Percentiles rank a stretch among this genome's conserved stretches.
phyloP scores from a whole-genome alignment of 768 basidiomycete species.

The Filobasidium floriforme region DNA sequence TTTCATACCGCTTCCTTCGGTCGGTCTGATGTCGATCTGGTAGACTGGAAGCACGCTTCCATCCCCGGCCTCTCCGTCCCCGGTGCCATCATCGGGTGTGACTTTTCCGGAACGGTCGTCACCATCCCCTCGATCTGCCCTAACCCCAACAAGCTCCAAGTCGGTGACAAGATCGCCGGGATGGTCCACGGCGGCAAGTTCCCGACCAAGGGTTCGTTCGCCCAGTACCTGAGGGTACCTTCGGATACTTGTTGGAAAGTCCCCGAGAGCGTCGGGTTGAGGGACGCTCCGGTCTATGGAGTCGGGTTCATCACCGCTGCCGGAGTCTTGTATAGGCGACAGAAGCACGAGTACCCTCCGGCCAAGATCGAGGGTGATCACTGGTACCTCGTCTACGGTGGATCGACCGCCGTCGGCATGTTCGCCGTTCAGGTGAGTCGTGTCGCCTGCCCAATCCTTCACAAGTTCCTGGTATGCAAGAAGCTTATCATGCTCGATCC shows the following conservation, averaged over 20 bases:
- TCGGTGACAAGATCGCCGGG: slow-evolving; percentile 33
- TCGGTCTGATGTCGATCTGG: slow-evolving; percentile 20
- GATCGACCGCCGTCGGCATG: slow-evolving; percentile 45
- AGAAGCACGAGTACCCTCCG: slow-evolving; percentile 15
- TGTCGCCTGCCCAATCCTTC: too few relatives aligned
- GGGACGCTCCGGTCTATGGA: slow-evolving; percentile 31
- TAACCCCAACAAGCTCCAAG: slow-evolving; percentile 9
- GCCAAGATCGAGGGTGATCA: slow-evolving; percentile 11
- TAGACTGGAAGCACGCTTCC: slow-evolving; percentile 31
- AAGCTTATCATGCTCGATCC: slow-evolving; percentile 26
- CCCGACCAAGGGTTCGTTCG: slow-evolving; percentile 25
- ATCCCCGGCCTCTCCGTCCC: slow-evolving; percentile 15
- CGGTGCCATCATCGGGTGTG: slow-evolving; percentile 31
- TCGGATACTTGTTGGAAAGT: slow-evolving; percentile 28
- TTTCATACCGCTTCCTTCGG: background rate
- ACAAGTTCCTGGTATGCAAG: slow-evolving; percentile 27
- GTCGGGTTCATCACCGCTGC: slow-evolving; percentile 32
- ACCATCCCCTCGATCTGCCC: slow-evolving; percentile 20
- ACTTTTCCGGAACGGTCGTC: slow-evolving; percentile 32
- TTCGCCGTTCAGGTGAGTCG: slow-evolving; percentile 33
- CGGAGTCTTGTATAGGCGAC: slow-evolving; percentile 21
- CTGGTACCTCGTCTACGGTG: slow-evolving; percentile 40
- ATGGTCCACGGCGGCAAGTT: slow-evolving; percentile 31
- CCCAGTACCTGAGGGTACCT: slow-evolving; percentile 30
- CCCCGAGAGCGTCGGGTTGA: slow-evolving; percentile 19